These are phyloP conservation scores for Simplicillium sp. DNA, from an alignment of 2,329 filamentous ascomycete genomes.

Conservation along the genomic window DNA sequence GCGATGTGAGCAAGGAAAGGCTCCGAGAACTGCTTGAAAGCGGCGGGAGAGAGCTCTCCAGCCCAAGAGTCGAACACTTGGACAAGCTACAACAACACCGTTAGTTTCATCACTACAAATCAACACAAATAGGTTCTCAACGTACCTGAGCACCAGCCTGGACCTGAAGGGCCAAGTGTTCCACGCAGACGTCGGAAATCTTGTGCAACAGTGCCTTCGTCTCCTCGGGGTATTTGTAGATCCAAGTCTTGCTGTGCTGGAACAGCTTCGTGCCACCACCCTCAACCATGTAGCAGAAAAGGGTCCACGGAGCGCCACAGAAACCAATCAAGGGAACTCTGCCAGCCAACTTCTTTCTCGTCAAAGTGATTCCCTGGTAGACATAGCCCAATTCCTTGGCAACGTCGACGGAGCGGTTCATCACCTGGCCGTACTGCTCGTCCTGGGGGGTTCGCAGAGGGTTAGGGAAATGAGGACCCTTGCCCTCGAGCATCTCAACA, in stretches of 20 bases:
- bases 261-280: slow-evolving; percentile 95
- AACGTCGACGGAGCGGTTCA: slow-evolving; percentile 74
- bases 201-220: slow-evolving; percentile 77
- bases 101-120: background rate
- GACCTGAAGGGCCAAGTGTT: slow-evolving; percentile 88
- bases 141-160: slow-evolving; percentile 79
- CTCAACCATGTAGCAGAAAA: slow-evolving; percentile 98
- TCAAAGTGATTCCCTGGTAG: slow-evolving; percentile 89
- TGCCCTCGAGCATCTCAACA: slow-evolving; percentile 98
- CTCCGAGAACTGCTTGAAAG: slow-evolving; percentile 77
- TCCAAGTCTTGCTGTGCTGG: slow-evolving; percentile 89
- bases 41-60: slow-evolving; percentile 75
- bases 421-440: slow-evolving; percentile 69
- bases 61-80: slow-evolving; percentile 99
- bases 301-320: slow-evolving; percentile 92
- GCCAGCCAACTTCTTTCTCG: slow-evolving; percentile 76
- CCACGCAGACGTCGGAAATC: slow-evolving; percentile 89
- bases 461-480: slow-evolving; percentile 87
- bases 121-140: background rate
- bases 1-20: slow-evolving; percentile 83
- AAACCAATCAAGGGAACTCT: slow-evolving; percentile 92
- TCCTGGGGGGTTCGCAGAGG: slow-evolving; percentile 74
- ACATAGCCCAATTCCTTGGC: slow-evolving; percentile 82
- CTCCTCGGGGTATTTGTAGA: slow-evolving; percentile 78
- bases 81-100: slow-evolving; percentile 47